A percentile compares a stretch with the other conserved stretches of the same genome.
These are phyloP conservation scores for Exserohilum rostratum DNA, from an alignment of 2,329 filamentous ascomycete genomes.

Conservation along the genomic window DNA sequence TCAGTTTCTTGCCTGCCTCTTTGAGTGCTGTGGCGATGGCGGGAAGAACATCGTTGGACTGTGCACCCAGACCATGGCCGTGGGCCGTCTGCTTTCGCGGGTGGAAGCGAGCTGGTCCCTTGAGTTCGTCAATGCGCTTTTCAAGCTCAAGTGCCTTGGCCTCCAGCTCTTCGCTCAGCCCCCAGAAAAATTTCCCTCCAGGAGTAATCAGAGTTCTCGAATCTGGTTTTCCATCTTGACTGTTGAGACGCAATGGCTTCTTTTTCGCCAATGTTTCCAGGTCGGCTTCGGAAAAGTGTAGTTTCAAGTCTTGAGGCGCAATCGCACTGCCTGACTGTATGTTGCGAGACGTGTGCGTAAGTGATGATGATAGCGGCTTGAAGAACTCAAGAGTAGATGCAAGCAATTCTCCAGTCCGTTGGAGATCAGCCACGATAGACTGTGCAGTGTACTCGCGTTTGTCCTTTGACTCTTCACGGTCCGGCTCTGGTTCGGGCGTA, in stretches of 20 bases:
- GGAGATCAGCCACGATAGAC: slow-evolving; percentile 48
- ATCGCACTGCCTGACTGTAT: slow-evolving; percentile 24
- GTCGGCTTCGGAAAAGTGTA: slow-evolving; percentile 50
- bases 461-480: slow-evolving; percentile 39
- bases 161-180: slow-evolving; percentile 72
- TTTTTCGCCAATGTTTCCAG: slow-evolving; percentile 62
- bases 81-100: slow-evolving; percentile 31
- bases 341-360: slow-evolving; percentile 39
- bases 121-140: slow-evolving; percentile 47
- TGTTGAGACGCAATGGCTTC: slow-evolving; percentile 53
- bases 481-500: slow-evolving; percentile 35
- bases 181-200: slow-evolving; percentile 76
- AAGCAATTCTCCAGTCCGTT: slow-evolving; percentile 47
- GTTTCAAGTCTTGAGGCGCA: slow-evolving; percentile 45
- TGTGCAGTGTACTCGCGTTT: slow-evolving; percentile 41
- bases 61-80: slow-evolving; percentile 19
- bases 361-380: slow-evolving; percentile 48
- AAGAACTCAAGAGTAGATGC: slow-evolving; percentile 51
- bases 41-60: slow-evolving; percentile 40
- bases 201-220: slow-evolving; percentile 74
- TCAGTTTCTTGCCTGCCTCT: slow-evolving; percentile 44
- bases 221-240: slow-evolving; percentile 52
- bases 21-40: slow-evolving; percentile 46
- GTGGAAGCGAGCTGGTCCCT: slow-evolving; percentile 39
- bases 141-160: slow-evolving; percentile 73